Evolutionary conservation across 305 asterid species (phyloP), one percentile per base, ranked within the genome.

Genomic region (Rubia tinctorum): DNA sequence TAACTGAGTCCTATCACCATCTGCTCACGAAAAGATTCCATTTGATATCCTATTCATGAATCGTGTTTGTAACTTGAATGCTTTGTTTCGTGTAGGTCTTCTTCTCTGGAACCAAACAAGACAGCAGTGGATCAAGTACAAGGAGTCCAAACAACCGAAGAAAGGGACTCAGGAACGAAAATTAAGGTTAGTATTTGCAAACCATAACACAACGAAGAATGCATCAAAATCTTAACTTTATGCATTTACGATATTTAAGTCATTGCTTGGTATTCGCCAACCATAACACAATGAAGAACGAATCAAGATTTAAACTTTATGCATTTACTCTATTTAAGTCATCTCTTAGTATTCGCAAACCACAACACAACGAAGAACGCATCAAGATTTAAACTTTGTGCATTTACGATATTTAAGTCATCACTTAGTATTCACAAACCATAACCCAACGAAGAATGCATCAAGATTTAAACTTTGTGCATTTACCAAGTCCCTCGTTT

Each of bases 101-200:
- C 90, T 91, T 79, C 93, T 88, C 61, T 94, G 97, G 97, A 91
- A 85, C 75, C 94, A 94, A 71, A 89, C 89, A 13, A 86, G 98
- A 86, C 87, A 87, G 74, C 96, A 87, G 80, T 91, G 98, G 98
- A 77, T 89, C 68, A 97, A 91, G 68, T 86, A 71, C 75, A 94
- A 82, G 82, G 84, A 82, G 40, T 70, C 91, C 49, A 79, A 89
- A 79, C 82, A 79, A 75, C 62, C 67, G n/a, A 84, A 71, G 45
- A 82, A 83, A 63, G 63, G 55, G 17, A 53, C 80, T 73, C 90
- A 73, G 76, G 97, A 86, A 65, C 88, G 93, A 69, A 91, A 83
- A 79, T 59, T 88, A 81, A 83, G 91, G 98, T 91, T 71, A 71
- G 79, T 44, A 56, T 66, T 30, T 58, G 17, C 25, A 14, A 43